Evolutionary conservation across 352 stramenopile species (phyloP), one percentile per base, ranked within the genome.

Genomic region (Phytophthora sojae): DNA sequence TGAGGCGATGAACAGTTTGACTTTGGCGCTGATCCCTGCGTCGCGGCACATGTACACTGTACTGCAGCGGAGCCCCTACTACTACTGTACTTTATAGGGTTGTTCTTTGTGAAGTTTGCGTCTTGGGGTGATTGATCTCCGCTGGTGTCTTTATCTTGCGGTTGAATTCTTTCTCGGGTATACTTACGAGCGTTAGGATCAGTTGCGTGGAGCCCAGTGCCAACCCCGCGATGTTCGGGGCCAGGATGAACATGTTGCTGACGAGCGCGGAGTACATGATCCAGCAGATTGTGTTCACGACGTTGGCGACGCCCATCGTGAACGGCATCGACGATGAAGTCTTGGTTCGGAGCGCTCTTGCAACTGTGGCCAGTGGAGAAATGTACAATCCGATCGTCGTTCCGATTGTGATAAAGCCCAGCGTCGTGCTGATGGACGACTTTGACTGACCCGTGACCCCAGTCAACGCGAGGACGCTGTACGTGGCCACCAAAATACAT

Each of bases 371-470:
- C 53, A 92, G 79, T 4, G 80, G 80, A 0, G 84, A 90, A 17
- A 73, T 71, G 54, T 86, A 21, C 90, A 39, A 89, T 73, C 12
- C 21, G 21, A 21, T 21, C 21, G 26, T 90, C 7, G 83, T 87
- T 11, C 66, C 68, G 35, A 90, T 83, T 1, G 75, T 80, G 29
- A 88, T 74, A 44, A 76, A 88, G 2, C 82, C 86, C n/a, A 90
- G 63, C 4, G 67, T 77, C 32, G 79, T 76, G 9, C 73, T 76
- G 0, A 85, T 59, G 6, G 71, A 67, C 12, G 64, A 17, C 1
- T 75, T 15, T 0, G 69, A 70, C 52, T 89, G 77, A 3, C 57
- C 51, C 0, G 69, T 76, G 4, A 74, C n/a, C 35, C 76, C 79
- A 6, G 29, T 67, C 26, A 80, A 59, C 1, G 68, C 81, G 12